These are phyloP conservation scores for Priceomyces medius DNA, from an alignment of 805 yeast genomes.

Conservation along the genomic window DNA sequence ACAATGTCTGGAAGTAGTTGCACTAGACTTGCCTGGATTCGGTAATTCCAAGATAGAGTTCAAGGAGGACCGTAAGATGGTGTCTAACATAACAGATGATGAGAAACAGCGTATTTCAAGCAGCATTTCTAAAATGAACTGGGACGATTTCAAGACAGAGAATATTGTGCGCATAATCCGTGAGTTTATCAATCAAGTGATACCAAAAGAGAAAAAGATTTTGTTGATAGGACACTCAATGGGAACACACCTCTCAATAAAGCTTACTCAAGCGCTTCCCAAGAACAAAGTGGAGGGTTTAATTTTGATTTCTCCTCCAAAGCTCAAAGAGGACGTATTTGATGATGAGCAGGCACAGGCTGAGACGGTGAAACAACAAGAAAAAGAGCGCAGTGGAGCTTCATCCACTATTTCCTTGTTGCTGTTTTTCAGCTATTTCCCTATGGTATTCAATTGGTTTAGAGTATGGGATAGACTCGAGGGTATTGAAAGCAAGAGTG, in stretches of 20 bases:
- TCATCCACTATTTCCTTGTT: slow-evolving; percentile 13
- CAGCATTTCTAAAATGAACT: slow-evolving; percentile 28
- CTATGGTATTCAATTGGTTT: slow-evolving; percentile 52
- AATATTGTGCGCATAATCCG: slow-evolving; percentile 40
- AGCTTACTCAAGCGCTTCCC: slow-evolving; percentile 40
- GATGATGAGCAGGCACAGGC: slow-evolving; percentile 1
- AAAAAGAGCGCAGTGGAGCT: background rate
- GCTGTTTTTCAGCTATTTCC: slow-evolving; percentile 36
- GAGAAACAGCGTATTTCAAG: slow-evolving; percentile 33
- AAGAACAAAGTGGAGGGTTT: slow-evolving; percentile 44
- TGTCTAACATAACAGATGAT: slow-evolving; percentile 23
- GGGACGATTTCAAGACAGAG: slow-evolving; percentile 44
- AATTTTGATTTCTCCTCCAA: slow-evolving; percentile 52
- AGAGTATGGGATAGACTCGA: slow-evolving; percentile 60
- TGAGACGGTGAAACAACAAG: no score
- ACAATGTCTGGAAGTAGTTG: slow-evolving; percentile 60
- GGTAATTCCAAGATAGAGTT: slow-evolving; percentile 50
- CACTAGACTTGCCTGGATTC: slow-evolving; percentile 87
- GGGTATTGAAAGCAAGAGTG: slow-evolving; percentile 61
- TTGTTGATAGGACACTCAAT: slow-evolving; percentile 69
- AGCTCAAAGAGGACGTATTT: slow-evolving; percentile 23
- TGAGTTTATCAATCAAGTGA: slow-evolving; percentile 35
- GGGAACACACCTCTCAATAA: slow-evolving; percentile 60
- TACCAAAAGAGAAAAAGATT: slow-evolving; percentile 41
- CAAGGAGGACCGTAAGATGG: slow-evolving; percentile 11